Conservation (phyloP, 2,329 filamentous ascomycete species). For the Venturia oleaginea region DNA sequence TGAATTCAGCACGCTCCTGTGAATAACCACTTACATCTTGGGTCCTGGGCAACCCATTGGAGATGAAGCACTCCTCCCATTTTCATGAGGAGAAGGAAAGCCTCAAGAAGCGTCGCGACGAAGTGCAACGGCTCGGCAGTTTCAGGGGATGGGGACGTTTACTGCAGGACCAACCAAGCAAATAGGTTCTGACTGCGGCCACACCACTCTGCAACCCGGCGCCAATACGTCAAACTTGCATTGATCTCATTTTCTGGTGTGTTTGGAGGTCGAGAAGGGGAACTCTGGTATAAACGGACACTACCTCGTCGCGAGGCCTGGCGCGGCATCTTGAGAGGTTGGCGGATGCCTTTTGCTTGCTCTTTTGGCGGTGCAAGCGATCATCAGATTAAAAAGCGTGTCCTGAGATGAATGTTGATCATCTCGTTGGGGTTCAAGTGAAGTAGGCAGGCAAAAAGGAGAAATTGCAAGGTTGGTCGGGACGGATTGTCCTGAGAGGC, state of each 20-base stretch:
- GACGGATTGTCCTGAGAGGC: background rate
- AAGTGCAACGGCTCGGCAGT: conserved; percentile 4
- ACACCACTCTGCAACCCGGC: background rate
- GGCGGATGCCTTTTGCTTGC: background rate
- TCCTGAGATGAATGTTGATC: background rate
- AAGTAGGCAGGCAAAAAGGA: background rate
- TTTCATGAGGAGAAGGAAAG: background rate
- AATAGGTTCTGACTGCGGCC: background rate
- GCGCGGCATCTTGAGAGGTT: background rate
- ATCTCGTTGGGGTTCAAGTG: background rate
- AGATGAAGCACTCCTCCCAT: background rate
- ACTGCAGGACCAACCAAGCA: conserved; percentile 3
- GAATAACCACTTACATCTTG: background rate
- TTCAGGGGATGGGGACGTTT: background rate
- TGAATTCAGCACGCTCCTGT: background rate
- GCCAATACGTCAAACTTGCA: conserved; percentile 1
- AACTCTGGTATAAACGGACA: background rate
- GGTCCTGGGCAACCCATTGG: background rate
- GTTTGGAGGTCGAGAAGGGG: background rate
- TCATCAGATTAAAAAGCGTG: background rate
- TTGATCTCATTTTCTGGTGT: background rate
- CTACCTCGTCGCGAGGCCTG: background rate
- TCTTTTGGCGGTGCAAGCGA: background rate
- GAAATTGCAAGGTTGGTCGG: background rate
- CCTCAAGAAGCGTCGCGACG: background rate